A percentile compares a stretch with the other conserved stretches of the same genome.
These are phyloP conservation scores for Cryptosporidium sp. DNA, from an alignment of 169 alveolate species.

Conservation along the genomic window DNA sequence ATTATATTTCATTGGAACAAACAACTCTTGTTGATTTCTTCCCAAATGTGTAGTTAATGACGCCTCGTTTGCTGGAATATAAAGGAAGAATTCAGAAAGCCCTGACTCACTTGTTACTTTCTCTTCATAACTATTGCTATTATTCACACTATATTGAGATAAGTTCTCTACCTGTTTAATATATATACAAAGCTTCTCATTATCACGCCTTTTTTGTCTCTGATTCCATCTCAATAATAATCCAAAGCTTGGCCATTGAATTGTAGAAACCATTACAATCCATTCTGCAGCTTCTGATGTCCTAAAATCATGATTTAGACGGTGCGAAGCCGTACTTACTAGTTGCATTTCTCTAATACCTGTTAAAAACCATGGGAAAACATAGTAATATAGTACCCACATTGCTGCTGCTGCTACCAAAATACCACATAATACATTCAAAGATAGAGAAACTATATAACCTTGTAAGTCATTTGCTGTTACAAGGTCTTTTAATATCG, in stretches of 20 bases:
- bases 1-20: conserved; percentile 78
- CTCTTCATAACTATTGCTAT: not conserved
- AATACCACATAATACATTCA: conserved; percentile 42
- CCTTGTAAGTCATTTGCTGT: conserved; percentile 69
- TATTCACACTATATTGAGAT: conserved; percentile 51
- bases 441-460: conserved; percentile 39
- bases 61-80: conserved; percentile 62
- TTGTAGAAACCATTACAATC: conserved; percentile 79
- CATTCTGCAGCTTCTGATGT: conserved; percentile 78
- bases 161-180: conserved; percentile 77
- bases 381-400: conserved; percentile 63
- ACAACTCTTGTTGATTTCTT: conserved; percentile 78
- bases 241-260: conserved; percentile 79
- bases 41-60: conserved; percentile 77
- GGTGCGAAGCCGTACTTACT: conserved; percentile 66
- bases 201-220: conserved; percentile 69
- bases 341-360: conserved; percentile 60
- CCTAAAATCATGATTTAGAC: conserved; percentile 56
- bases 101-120: not conserved
- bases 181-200: conserved; percentile 76
- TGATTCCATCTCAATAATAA: conserved; percentile 79
- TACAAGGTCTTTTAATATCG: conserved; percentile 44
- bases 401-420: conserved; percentile 58
- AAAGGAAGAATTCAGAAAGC: conserved; percentile 20
- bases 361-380: conserved; percentile 67